A percentile compares a stretch with the other conserved stretches of the same genome.
These are phyloP conservation scores for Ophiocordyceps camponoti-leonardi DNA, from an alignment of 2,329 filamentous ascomycete species.

Conservation along the genomic window DNA sequence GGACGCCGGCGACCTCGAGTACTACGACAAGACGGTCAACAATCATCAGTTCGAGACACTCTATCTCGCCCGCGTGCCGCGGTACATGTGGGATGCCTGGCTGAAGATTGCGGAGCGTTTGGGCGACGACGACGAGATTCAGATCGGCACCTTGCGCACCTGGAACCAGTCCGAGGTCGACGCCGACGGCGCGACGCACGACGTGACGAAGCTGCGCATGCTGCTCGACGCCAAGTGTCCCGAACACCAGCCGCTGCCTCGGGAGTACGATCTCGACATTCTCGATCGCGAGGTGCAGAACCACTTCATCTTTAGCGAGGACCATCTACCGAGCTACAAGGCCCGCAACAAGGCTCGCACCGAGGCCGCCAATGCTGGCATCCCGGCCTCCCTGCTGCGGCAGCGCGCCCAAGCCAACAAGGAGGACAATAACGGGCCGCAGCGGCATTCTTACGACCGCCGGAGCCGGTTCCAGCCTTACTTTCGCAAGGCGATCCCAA, in stretches of 20 bases:
- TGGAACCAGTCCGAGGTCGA: conserved; percentile 37
- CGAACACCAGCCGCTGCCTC: conserved; percentile 60
- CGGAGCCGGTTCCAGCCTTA: conserved; percentile 37
- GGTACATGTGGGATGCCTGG: conserved; percentile 71
- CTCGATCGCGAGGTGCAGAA: conserved; percentile 51
- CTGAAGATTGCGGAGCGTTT: conserved; percentile 33
- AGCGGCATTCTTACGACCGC: conserved; percentile 28
- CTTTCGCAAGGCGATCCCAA: conserved; percentile 57
- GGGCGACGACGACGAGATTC: conserved; percentile 66
- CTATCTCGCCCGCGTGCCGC: conserved; percentile 65
- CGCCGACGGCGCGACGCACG: conserved; percentile 22
- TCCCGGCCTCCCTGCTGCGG: conserved; percentile 37
- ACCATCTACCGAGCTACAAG: conserved; percentile 52
- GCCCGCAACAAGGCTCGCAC: conserved; percentile 32
- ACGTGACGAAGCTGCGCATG: conserved; percentile 33
- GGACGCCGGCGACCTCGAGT: conserved; percentile 38
- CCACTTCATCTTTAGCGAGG: conserved; percentile 85
- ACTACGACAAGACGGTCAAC: conserved; percentile 27
- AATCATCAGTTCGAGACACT: conserved; percentile 25
- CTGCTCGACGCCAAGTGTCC: conserved; percentile 47
- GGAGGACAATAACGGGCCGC: conserved; percentile 1
- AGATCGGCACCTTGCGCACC: conserved; percentile 56
- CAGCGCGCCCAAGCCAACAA: conserved; percentile 8
- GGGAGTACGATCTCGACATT: conserved; percentile 71
- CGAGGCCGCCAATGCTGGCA: conserved; percentile 39